phyloP scores from a whole-genome alignment of 73 alveolate genomes.

The Uronychia binucleata region DNA sequence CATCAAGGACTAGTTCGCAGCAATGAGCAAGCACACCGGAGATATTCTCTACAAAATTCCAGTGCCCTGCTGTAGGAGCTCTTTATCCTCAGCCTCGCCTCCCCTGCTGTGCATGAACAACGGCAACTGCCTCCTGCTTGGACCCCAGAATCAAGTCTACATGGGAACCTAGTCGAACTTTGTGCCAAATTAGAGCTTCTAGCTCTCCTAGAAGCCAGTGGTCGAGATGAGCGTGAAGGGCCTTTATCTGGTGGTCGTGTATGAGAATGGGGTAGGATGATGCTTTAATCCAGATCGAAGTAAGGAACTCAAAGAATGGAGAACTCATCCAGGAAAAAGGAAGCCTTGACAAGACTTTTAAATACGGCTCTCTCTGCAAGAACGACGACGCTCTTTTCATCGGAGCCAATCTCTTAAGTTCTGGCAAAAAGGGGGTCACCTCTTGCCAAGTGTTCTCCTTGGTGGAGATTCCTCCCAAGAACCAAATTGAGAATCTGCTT shows the following conservation, averaged over 20 bases:
- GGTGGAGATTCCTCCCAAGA: not conserved
- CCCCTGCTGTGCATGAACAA: conserved; percentile 37
- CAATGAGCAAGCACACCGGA: conserved; percentile 30
- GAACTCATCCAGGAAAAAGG: not conserved
- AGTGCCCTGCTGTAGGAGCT: not conserved
- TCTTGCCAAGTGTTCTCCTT: not conserved
- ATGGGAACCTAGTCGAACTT: not conserved
- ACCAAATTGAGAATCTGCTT: not conserved
- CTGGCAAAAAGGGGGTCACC: not conserved
- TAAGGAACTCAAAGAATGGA: not conserved
- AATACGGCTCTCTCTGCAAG: not conserved
- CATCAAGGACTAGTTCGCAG: conserved; percentile 29
- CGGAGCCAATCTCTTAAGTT: not conserved
- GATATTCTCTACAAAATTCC: conserved; percentile 13
- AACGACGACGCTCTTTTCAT: not conserved
- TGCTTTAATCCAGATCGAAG: not conserved
- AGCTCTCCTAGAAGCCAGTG: not conserved
- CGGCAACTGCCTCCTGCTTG: conserved; percentile 27
- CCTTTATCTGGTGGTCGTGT: not conserved
- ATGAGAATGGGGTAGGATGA: not conserved
- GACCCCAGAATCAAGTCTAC: not conserved
- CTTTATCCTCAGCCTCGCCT: not conserved
- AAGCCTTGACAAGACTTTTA: not conserved
- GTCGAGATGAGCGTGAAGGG: not conserved
- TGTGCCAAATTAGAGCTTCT: not conserved